Evolutionary conservation across 305 asterid genomes (phyloP).

Genomic region (Fraxinus dipetala): DNA sequence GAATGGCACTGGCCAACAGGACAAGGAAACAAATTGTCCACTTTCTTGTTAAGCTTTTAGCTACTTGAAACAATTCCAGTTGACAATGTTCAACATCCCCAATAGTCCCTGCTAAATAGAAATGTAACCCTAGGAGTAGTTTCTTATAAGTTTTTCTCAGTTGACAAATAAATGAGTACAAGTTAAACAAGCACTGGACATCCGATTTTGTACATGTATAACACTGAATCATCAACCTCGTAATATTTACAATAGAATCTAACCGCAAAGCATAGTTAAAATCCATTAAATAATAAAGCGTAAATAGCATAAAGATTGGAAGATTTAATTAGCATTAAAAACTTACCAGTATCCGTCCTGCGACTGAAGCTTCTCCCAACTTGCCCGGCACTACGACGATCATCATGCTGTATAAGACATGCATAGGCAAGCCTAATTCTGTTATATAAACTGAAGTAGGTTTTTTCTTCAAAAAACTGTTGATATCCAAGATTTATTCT

Average conservation of each 20-base stretch:
- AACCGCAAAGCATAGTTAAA: background rate
- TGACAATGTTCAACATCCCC: slow-evolving; percentile 6
- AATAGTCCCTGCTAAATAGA: background rate
- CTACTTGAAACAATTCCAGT: background rate
- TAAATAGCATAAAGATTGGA: background rate
- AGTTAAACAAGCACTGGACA: slow-evolving; percentile 6
- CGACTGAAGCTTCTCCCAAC: slow-evolving; percentile 59
- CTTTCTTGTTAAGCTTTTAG: slow-evolving; percentile 14
- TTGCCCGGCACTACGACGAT: slow-evolving; percentile 68
- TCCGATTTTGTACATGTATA: background rate
- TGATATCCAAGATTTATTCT: slow-evolving; percentile 2
- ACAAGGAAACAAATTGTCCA: slow-evolving; percentile 5
- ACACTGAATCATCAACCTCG: slow-evolving; percentile 7
- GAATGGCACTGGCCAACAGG: background rate
- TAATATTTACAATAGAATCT: background rate
- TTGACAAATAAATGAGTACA: background rate
- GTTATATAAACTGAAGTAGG: slow-evolving; percentile 58
- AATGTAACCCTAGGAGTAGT: background rate
- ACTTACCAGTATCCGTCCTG: slow-evolving; percentile 58
- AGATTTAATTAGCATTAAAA: slow-evolving; percentile 3
- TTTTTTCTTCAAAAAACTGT: slow-evolving; percentile 2
- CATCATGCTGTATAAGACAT: slow-evolving; percentile 95
- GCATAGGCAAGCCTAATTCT: slow-evolving; percentile 81
- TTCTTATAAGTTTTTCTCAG: background rate
- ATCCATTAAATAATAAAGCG: background rate